Percentiles rank a stretch among this genome's conserved stretches.
Conservation (phyloP, 805 yeast species). For the Kluyveromyces siamensis region DNA sequence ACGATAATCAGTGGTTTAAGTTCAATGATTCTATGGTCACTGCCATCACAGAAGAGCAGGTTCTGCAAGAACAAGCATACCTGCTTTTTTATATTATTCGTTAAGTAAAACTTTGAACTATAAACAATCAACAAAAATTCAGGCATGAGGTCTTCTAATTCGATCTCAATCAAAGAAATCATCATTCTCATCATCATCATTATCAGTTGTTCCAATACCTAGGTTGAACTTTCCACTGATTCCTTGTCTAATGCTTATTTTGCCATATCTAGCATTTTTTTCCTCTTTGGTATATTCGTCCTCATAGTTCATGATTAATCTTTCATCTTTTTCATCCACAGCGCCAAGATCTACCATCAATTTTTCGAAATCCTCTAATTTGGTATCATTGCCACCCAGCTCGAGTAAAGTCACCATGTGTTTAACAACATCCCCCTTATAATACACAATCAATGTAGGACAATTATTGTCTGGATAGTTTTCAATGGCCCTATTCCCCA, state of each 20-base stretch:
- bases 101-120: slow-evolving; percentile 7
- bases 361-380: slow-evolving; percentile 58
- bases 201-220: slow-evolving; percentile 29
- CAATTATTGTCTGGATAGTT: slow-evolving; percentile 84
- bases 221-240: slow-evolving; percentile 23
- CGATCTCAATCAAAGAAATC: slow-evolving; percentile 38
- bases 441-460: slow-evolving; percentile 82
- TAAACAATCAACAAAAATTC: neutral
- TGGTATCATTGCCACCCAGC: slow-evolving; percentile 78
- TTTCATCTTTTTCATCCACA: slow-evolving; percentile 53
- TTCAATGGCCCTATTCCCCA: slow-evolving; percentile 86
- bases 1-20: slow-evolving; percentile 77
- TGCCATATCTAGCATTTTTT: slow-evolving; percentile 44
- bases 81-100: slow-evolving; percentile 55
- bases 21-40: slow-evolving; percentile 86
- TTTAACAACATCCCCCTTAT: slow-evolving; percentile 65
- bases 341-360: slow-evolving; percentile 61
- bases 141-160: slow-evolving; percentile 1
- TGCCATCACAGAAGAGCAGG: slow-evolving; percentile 53
- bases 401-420: slow-evolving; percentile 75
- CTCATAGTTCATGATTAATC: slow-evolving; percentile 53
- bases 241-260: slow-evolving; percentile 43
- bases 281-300: slow-evolving; percentile 52
- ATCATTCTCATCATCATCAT: slow-evolving; percentile 35
- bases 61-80: slow-evolving; percentile 67